Evolutionary conservation across 2,329 filamentous ascomycete species (phyloP).

Genomic region (Fragosphaeria purpurea): DNA sequence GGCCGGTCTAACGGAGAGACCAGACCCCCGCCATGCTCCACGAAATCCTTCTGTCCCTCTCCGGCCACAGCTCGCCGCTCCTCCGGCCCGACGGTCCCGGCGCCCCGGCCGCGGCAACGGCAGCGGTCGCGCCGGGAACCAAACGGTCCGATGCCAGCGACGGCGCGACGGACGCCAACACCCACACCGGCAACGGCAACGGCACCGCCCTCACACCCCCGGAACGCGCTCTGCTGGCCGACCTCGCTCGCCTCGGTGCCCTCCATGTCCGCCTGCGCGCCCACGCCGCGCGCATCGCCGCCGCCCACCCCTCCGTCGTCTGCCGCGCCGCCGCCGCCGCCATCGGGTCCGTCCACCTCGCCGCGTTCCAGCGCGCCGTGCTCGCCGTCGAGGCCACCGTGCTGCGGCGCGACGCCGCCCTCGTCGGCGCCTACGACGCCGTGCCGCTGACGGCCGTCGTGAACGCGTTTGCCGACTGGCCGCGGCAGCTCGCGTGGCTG

Average conservation of each 20-base stretch:
- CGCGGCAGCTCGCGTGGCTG: conserved; percentile 74
- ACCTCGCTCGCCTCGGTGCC: conserved; percentile 66
- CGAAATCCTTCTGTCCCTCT: conserved; percentile 94
- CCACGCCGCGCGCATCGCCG: conserved; percentile 56
- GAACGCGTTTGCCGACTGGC: conserved; percentile 80
- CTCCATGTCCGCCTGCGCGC: conserved; percentile 64
- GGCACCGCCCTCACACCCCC: conserved; percentile 56
- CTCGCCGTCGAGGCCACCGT: conserved; percentile 75
- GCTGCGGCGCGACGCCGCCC: conserved; percentile 61
- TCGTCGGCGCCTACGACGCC: conserved; percentile 87
- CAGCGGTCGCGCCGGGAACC: too few relatives aligned
- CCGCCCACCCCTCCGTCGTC: conserved; percentile 66
- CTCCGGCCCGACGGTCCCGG: conserved; percentile 48
- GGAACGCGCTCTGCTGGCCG: conserved; percentile 71
- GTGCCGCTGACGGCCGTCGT: conserved; percentile 82
- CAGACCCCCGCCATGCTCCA: conserved; percentile 63
- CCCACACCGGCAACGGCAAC: conserved; percentile 28
- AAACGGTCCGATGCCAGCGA: too few relatives aligned
- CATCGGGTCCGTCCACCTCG: conserved; percentile 64
- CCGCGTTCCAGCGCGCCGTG: conserved; percentile 72
- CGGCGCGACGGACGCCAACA: conserved; percentile 27
- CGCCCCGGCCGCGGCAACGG: conserved; percentile 26
- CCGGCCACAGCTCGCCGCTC: conserved; percentile 83
- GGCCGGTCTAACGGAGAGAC: not conserved
- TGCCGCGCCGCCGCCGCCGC: conserved; percentile 79